Conservation (phyloP, 306 rosid species). For the Quercus aquifolioides region DNA sequence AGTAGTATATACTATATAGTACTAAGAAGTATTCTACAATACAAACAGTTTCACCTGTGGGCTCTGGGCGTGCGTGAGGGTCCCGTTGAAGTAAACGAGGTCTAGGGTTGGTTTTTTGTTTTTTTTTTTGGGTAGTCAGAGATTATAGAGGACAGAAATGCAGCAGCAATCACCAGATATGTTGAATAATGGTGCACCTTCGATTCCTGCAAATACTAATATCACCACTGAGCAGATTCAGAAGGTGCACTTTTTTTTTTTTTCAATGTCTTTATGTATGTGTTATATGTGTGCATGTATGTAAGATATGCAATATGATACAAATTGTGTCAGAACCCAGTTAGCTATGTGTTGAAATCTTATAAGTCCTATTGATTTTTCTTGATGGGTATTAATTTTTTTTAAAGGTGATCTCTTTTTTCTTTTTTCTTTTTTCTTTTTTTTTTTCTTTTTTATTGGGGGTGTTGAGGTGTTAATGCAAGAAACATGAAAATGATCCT, state of each 20-base stretch:
- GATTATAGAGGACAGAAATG: slow-evolving; percentile 7
- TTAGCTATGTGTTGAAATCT: not conserved
- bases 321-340: not conserved
- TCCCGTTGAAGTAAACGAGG: slow-evolving; percentile 7
- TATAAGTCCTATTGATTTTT: not conserved
- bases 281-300: not conserved
- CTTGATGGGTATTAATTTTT: not conserved
- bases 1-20: too few species aligned
- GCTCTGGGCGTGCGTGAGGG: not conserved
- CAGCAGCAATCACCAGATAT: slow-evolving; percentile 17
- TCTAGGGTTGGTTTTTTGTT: not conserved
- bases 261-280: not conserved
- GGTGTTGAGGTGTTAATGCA: not conserved
- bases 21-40: too few species aligned
- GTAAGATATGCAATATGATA: not conserved
- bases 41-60: not conserved
- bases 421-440: not conserved
- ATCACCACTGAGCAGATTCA: slow-evolving; percentile 52
- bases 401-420: not conserved
- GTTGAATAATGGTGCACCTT: slow-evolving; percentile 35
- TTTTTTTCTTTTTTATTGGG: too few species aligned
- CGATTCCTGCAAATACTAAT: slow-evolving; percentile 16
- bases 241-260: slow-evolving; percentile 30
- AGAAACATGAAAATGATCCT: not conserved
- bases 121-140: not conserved